Evolutionary conservation across 2,329 filamentous ascomycete species (phyloP), one percentile per base, ranked within the genome.

Genomic region (Alternaria novae-zelandiae): DNA sequence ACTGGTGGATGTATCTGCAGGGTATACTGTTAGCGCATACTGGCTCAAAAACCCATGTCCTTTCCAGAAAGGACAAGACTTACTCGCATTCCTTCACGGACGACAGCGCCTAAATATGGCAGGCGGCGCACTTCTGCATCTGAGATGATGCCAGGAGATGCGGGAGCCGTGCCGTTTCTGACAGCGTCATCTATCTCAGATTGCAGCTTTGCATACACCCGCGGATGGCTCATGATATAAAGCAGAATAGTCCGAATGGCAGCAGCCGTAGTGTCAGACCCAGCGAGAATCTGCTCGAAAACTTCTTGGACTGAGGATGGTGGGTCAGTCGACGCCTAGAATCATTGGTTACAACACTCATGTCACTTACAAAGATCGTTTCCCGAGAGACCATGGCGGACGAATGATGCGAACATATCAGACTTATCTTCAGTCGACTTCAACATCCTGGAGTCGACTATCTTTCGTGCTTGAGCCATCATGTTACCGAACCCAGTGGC

Each of bases 221-320:
- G 78, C 0, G 84, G 84, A 23, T 82, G 84, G n/a, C 82, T 85
- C 21, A 84, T 82, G 59, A 89, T 72, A 70, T 86, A 82, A 21
- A 88, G 81, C 58, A 89, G 66, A 1, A 83, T 86, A 41, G 83
- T 79, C 3, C 87, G 83, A 10, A 89, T 82, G 2, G 83, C 83
- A 0, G 85, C 86, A 0, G 87, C 86, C 0, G 86, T 87, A 1
- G 86, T 88, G 63, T 89, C 87, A 0, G 86, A 86, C 5, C 87
- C 87, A 5, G 86, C 87, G 6, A 87, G 79, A 44, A 85, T 83
- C 61, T 84, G 82, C 12, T 82, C 71, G 25, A 73, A 73, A 0
- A 79, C 81, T 64, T 85, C 83, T 54, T 77, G 64, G 75, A 82
- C 63, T 65, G 54, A 5, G 82, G 70, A 30, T 12, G 13, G 12